Evolutionary conservation across 2,329 filamentous ascomycete species (phyloP), one percentile per base, ranked within the genome.

Genomic region (Stagonosporopsis chrysanthemi): DNA sequence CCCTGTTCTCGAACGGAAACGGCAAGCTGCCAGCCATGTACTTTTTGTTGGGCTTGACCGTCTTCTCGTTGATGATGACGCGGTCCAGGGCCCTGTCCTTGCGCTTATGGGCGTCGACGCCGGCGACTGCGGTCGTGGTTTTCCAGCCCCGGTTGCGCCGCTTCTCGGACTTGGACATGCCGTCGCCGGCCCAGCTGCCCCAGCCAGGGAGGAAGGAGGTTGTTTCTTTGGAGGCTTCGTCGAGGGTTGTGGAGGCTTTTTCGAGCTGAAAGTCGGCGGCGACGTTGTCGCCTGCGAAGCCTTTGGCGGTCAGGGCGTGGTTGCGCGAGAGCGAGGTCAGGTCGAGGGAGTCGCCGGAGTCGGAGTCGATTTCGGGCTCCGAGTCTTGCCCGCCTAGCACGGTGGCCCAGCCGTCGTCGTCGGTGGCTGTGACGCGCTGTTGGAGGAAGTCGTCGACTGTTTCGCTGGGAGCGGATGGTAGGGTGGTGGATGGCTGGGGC

Each of bases 21-120:
- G 95, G 95, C 47, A 99, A 81, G 68, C 87, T 86, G 8, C 88
- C 87, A 17, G 95, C 93, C 69, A 97, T 83, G 72, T 96, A 98
- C 73, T 91, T 93, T 69, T 86, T 85, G 76, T 95, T 97, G 87
- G 97, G 97, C 78, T 92, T 93, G 58, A 92, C 83, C 22, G 87
- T 83, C 82, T 93, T 96, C 84, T 99, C 92, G 71, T 90, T 97
- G 68, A 99, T 89, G 58, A 98, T 96, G 12, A 97, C 94, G 61
- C 86, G 86, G 50, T 91, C 87, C 60, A 97, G 78, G 78, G 90
- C 93, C 51, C 86, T 86, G 70, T 98, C 95, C 78, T 91, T 90
- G 46, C 95, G 86, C 58, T 93, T 85, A 58, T 88, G 84, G 64
- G 86, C 86, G 76, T 91, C 90, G 64, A 96, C 82, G 35, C 92